Percentiles rank a stretch among this genome's conserved stretches.
Evolutionary conservation across 257 asterid species (phyloP).

Genomic region (Solanum bukasovii): DNA sequence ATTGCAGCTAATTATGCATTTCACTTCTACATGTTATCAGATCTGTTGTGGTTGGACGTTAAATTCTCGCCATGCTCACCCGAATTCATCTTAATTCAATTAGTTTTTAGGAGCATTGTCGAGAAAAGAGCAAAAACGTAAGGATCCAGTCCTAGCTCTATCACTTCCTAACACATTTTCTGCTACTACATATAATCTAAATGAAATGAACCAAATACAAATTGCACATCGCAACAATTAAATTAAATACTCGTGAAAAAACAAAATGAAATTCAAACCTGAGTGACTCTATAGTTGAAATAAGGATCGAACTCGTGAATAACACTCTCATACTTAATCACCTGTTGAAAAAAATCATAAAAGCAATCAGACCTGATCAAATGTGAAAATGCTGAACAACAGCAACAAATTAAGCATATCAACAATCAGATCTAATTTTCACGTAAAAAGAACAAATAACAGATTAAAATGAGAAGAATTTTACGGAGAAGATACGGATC

Average conservation of each 20-base stretch:
- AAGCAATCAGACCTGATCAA: background rate
- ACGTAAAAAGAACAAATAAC: background rate
- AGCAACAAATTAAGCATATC: background rate
- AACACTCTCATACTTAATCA: constrained; percentile 94
- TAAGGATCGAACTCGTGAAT: constrained; percentile 98
- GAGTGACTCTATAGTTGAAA: constrained; percentile 98
- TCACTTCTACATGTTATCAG: background rate
- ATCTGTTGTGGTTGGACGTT: background rate
- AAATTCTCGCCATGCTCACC: background rate
- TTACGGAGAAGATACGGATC: constrained; percentile 96
- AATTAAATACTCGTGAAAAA: background rate
- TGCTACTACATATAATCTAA: background rate
- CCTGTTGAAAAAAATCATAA: constrained; percentile 27
- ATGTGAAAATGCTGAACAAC: background rate
- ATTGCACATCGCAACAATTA: background rate
- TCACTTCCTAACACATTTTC: background rate
- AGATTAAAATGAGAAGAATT: background rate
- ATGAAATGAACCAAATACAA: background rate
- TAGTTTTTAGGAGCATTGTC: background rate
- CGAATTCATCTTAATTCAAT: background rate
- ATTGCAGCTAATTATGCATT: background rate
- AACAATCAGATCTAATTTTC: constrained; percentile 16
- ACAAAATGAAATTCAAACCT: constrained; percentile 37
- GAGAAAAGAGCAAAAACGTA: background rate
- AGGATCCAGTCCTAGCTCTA: background rate